A percentile compares a stretch with the other conserved stretches of the same genome.
These are phyloP conservation scores for Ophiostoma tasmaniense DNA, from an alignment of 2,329 filamentous ascomycete species.

Conservation along the genomic window DNA sequence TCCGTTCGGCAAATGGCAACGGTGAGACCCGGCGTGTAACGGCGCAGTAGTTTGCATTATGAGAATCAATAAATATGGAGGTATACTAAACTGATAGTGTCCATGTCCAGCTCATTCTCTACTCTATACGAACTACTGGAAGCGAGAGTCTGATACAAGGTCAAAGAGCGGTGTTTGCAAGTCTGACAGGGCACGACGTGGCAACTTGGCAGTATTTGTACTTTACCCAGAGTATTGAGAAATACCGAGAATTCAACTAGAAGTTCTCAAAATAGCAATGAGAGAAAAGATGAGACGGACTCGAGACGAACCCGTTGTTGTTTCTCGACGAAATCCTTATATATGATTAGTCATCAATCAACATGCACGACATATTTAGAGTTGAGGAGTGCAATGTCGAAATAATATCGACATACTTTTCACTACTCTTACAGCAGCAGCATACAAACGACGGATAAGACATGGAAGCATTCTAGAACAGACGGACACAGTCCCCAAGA, in stretches of 20 bases:
- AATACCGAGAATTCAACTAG: neutral
- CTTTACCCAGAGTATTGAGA: too few species aligned
- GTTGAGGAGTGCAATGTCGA: neutral
- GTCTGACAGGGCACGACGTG: neutral
- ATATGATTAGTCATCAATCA: neutral
- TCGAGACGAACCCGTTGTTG: neutral
- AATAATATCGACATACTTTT: neutral
- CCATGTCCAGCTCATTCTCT: neutral
- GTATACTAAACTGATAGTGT: neutral
- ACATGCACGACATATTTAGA: neutral
- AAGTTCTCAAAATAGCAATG: neutral
- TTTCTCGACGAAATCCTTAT: neutral
- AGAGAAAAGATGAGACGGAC: neutral
- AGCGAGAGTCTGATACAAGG: neutral
- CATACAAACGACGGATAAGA: neutral
- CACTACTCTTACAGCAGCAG: neutral
- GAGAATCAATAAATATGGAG: too few species aligned
- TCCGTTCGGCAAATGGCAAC: neutral
- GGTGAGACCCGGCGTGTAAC: neutral
- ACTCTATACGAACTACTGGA: neutral
- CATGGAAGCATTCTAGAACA: conserved; percentile 4
- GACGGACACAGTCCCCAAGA: neutral
- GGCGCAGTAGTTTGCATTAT: too few species aligned
- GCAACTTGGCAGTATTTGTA: neutral
- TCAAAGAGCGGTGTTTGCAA: neutral